Evolutionary conservation across 192 early-diverging fungal species (phyloP).

Genomic region (Gryganskiella cystojenkinii): DNA sequence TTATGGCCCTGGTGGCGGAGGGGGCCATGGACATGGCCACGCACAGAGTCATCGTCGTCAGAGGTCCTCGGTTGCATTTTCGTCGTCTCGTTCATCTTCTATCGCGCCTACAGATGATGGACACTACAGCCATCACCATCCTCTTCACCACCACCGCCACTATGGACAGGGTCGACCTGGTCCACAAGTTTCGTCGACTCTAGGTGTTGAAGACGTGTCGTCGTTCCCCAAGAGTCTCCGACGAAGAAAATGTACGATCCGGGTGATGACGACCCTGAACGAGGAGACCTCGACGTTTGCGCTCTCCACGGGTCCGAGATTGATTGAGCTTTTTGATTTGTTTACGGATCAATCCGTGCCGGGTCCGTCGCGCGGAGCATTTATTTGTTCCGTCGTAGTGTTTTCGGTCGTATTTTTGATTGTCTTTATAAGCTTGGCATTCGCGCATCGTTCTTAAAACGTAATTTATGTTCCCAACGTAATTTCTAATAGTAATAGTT

Average conservation of each 20-base stretch:
- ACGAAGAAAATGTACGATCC: slow-evolving; percentile 19
- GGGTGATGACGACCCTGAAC: slow-evolving; percentile 11
- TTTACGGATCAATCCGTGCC: slow-evolving; percentile 35
- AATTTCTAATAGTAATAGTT: too few species aligned
- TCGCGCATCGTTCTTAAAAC: background rate
- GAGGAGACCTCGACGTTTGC: slow-evolving; percentile 31
- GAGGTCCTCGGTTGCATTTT: slow-evolving; percentile 3
- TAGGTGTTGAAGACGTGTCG: too few species aligned
- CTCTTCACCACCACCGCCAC: background rate
- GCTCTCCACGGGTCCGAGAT: slow-evolving; percentile 32
- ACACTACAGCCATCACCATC: background rate
- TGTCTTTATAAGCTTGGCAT: slow-evolving; percentile 9
- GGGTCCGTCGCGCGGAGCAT: slow-evolving; percentile 15
- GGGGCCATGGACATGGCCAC: background rate
- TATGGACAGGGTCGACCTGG: background rate
- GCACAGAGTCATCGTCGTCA: background rate
- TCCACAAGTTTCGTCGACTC: background rate
- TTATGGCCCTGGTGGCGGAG: background rate
- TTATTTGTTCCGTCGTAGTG: slow-evolving; percentile 5
- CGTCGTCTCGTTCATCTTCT: background rate
- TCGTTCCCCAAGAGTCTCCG: slow-evolving; percentile 24
- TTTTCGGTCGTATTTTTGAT: slow-evolving; percentile 10
- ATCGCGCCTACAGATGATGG: background rate
- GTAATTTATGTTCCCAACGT: too few species aligned
- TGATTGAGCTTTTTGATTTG: slow-evolving; percentile 33